Evolutionary conservation across 164 flowering plant species (phyloP).

Genomic region (Vitis riparia): DNA sequence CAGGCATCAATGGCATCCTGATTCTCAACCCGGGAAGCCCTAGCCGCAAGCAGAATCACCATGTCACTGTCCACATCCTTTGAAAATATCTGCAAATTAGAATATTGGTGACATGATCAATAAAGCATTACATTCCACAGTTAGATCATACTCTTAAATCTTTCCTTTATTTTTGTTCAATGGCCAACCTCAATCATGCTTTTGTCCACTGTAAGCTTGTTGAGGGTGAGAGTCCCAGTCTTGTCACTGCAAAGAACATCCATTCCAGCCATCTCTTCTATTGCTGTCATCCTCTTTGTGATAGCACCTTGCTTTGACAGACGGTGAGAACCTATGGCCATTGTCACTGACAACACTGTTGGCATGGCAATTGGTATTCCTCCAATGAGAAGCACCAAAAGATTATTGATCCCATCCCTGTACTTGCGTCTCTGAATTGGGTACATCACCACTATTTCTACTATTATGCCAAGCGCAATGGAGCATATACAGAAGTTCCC

Average conservation of each 20-base stretch:
- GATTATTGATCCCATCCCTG: constrained; percentile 54
- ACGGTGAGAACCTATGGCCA: constrained; percentile 45
- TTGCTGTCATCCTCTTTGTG: constrained; percentile 47
- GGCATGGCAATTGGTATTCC: constrained; percentile 48
- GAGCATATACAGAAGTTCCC: constrained; percentile 64
- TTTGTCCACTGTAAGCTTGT: constrained; percentile 42
- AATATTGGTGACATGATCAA: too few relatives aligned
- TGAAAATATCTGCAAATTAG: constrained; percentile 24
- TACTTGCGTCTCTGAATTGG: constrained; percentile 46
- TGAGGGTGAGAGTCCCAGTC: constrained; percentile 42
- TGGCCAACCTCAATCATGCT: constrained; percentile 31
- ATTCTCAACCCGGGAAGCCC: constrained; percentile 45
- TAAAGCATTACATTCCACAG: too few relatives aligned
- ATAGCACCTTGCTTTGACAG: constrained; percentile 44
- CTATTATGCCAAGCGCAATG: constrained; percentile 41
- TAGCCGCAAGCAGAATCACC: constrained; percentile 31
- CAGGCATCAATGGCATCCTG: constrained; percentile 47
- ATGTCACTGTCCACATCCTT: constrained; percentile 28
- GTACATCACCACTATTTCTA: constrained; percentile 51
- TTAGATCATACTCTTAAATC: neutral
- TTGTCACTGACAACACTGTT: constrained; percentile 41
- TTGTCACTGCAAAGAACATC: constrained; percentile 47
- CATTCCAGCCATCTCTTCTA: constrained; percentile 48
- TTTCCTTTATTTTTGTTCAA: neutral
- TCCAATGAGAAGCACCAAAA: constrained; percentile 51